These are phyloP conservation scores for Glarea lozoyensis DNA, from an alignment of 495 filamentous ascomycete species.

Conservation along the genomic window DNA sequence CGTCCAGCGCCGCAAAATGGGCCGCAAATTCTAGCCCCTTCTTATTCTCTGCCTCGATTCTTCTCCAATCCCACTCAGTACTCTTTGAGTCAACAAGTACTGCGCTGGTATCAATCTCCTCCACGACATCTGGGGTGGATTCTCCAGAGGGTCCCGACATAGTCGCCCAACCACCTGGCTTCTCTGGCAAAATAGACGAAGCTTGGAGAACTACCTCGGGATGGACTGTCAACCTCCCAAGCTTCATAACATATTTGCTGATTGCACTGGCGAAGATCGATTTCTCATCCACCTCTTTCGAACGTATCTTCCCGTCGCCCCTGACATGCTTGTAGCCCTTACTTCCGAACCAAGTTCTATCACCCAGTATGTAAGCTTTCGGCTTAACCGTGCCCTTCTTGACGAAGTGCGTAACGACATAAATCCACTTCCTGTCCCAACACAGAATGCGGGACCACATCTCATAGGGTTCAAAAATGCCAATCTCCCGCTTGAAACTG, in stretches of 20 bases:
- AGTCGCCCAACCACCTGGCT: constrained; percentile 35
- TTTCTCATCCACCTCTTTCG: constrained; percentile 17
- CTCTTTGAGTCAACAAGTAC: constrained; percentile 19
- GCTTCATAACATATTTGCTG: constrained; percentile 51
- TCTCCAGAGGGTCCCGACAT: constrained; percentile 20
- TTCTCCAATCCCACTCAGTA: constrained; percentile 39
- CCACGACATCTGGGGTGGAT: constrained; percentile 14
- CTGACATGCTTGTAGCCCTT: constrained; percentile 23
- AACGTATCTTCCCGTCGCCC: background rate
- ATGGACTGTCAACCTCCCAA: constrained; percentile 65
- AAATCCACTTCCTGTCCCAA: constrained; percentile 84
- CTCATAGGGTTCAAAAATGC: constrained; percentile 60
- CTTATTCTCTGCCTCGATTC: constrained; percentile 33
- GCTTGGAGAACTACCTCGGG: constrained; percentile 67
- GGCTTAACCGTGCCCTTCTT: constrained; percentile 44
- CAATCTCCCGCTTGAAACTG: constrained; percentile 61
- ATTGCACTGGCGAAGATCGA: constrained; percentile 43
- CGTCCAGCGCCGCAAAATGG: constrained; percentile 43
- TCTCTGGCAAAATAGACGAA: constrained; percentile 51
- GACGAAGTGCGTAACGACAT: constrained; percentile 60
- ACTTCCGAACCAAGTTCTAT: constrained; percentile 16
- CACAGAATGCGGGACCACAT: constrained; percentile 59
- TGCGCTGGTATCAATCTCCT: constrained; percentile 20
- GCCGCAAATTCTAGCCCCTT: constrained; percentile 38
- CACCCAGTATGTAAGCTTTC: constrained; percentile 28